Base-by-base conservation (phyloP, 139 green algal species). In the Closterium sp. region DNA sequence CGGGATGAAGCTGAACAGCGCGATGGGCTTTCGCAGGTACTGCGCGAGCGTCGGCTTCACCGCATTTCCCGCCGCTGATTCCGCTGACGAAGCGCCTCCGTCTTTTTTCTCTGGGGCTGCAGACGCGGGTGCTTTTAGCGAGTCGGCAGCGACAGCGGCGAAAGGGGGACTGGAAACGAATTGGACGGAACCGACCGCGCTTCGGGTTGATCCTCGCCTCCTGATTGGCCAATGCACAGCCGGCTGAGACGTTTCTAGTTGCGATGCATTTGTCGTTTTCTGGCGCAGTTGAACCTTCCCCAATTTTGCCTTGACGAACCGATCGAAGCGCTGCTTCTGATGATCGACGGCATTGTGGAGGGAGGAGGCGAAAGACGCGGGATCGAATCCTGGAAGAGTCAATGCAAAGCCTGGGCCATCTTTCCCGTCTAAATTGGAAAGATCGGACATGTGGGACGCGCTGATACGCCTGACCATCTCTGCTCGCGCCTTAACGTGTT, bases 1-100 rank as follows among this genome's bases (percentile, higher is more conserved):
- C 31, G 89, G 89, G 13, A 92, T 73, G 28, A 84, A 86, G 34
- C 45, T 62, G 28, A 92, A 73, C 62, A 92, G 31, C n/a, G 89
- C 89, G 13, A 92, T 29, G 21, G 89, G 89, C 89, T 92, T 38
- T 6, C 24, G 79, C 21, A 91, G 30, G 30, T 87, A 85, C 89
- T 91, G 89, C 27, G 89, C 89, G 1, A 28, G 21, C 34, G 89
- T 91, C n/a, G 89, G 89, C 89, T 79, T 79, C 62, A 79, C 62
- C 62, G 62, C 62, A 24, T 79, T 79, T 9, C 62, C 62, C 62
- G 62, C 62, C 62, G 62, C 62, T 24, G 62, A 79, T 79, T 3
- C 62, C 62, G 62, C 62, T 79, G 62, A 79, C 17, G 62, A 24
- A 79, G 62, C 62, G 19, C 17, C 62, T 79, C 62, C 62, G 62